Conservation (phyloP, 2,329 filamentous ascomycete genomes). For the Venturia effusa region DNA sequence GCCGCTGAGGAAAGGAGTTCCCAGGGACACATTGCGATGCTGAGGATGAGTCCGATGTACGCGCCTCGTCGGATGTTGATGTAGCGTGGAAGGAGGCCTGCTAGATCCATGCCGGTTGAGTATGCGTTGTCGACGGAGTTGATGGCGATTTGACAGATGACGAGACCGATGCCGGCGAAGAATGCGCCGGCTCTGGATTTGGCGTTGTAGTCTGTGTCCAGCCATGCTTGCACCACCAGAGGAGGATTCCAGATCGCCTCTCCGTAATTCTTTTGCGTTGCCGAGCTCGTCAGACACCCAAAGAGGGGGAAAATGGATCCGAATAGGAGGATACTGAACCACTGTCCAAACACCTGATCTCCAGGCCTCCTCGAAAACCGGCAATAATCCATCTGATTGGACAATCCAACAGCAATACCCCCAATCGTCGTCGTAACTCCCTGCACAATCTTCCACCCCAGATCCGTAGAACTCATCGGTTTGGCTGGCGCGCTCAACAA, state of each 20-base stretch:
- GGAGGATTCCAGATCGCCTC: constrained; percentile 19
- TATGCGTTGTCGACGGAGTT: constrained; percentile 15
- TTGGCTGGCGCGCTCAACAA: background rate
- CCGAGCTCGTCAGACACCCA: constrained; percentile 20
- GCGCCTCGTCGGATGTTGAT: constrained; percentile 47
- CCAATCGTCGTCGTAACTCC: constrained; percentile 22
- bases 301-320: constrained; percentile 22
- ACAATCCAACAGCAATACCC: constrained; percentile 15
- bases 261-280: constrained; percentile 14
- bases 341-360: constrained; percentile 20
- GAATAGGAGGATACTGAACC: constrained; percentile 14
- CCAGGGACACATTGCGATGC: constrained; percentile 36
- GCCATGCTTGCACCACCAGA: constrained; percentile 17
- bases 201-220: constrained; percentile 18
- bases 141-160: constrained; percentile 33
- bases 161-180: constrained; percentile 35
- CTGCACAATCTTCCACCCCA: constrained; percentile 15
- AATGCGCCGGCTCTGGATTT: constrained; percentile 33
- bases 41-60: constrained; percentile 31
- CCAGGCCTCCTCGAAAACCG: constrained; percentile 21
- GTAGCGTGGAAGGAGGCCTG: constrained; percentile 40
- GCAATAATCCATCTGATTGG: constrained; percentile 21
- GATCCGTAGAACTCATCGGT: background rate
- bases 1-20: constrained; percentile 36
- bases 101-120: constrained; percentile 41